Conservation (phyloP, 345 rosid species). For the Linum tenue region DNA sequence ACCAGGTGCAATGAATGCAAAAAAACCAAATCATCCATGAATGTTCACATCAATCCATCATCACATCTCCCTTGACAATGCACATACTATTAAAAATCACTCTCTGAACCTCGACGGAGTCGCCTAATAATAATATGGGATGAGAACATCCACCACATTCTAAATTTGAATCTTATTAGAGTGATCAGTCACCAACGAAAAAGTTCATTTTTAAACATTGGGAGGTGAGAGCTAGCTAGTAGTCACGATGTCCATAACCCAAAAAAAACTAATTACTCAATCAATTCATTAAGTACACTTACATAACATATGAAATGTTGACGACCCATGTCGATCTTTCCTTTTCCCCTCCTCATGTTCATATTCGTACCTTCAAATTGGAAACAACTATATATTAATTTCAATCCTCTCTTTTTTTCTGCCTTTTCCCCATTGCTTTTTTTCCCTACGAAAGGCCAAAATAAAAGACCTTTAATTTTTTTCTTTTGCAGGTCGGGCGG, state of each 20-base stretch:
- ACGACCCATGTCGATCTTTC: constrained; percentile 24
- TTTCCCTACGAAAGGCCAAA: constrained; percentile 2
- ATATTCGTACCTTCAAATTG: not conserved
- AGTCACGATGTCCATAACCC: constrained; percentile 11
- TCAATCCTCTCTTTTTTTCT: too few relatives aligned
- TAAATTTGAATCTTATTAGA: not conserved
- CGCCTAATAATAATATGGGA: not conserved
- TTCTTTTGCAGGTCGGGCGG: constrained; percentile 7
- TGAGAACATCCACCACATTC: too few relatives aligned
- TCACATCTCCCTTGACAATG: too few relatives aligned
- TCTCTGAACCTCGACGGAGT: not conserved
- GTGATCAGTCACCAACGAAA: not conserved
- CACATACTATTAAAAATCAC: constrained; percentile 3
- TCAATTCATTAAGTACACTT: not conserved
- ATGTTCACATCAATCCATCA: too few relatives aligned
- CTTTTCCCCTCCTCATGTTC: not conserved
- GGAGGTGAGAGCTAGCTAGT: constrained; percentile 4
- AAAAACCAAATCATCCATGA: too few relatives aligned
- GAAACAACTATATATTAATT: not conserved
- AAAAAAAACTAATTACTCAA: not conserved
- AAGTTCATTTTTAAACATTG: not conserved
- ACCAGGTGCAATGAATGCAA: too few relatives aligned
- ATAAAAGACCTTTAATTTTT: not conserved
- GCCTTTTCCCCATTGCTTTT: too few relatives aligned
- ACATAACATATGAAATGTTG: constrained; percentile 12